Evolutionary conservation across 352 stramenopile genomes (phyloP).

Genomic region (Globisporangium parvum): DNA sequence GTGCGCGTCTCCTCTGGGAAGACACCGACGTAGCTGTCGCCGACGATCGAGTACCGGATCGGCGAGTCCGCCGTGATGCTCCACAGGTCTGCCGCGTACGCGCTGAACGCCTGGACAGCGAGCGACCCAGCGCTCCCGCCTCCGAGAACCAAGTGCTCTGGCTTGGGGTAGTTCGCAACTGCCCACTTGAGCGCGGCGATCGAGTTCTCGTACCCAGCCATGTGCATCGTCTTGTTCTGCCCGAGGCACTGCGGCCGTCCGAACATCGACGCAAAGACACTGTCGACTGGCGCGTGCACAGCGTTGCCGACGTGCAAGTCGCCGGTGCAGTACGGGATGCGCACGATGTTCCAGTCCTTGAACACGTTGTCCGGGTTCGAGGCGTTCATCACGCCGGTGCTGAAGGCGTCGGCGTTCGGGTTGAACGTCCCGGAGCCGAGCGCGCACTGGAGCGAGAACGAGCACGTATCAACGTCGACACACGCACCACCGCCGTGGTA

Average conservation of each 20-base stretch:
- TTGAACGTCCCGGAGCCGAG: conserved; percentile 33
- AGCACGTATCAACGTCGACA: conserved; percentile 46
- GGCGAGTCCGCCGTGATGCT: conserved; percentile 35
- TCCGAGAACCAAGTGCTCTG: conserved; percentile 40
- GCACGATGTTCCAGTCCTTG: conserved; percentile 67
- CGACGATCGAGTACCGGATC: conserved; percentile 30
- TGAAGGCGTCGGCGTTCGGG: conserved; percentile 28
- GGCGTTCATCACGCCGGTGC: conserved; percentile 38
- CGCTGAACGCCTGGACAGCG: conserved; percentile 35
- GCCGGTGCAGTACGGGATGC: conserved; percentile 52
- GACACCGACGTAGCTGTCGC: conserved; percentile 42
- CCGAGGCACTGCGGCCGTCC: conserved; percentile 19
- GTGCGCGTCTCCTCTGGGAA: conserved; percentile 19
- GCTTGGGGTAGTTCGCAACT: conserved; percentile 45
- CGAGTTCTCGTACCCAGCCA: conserved; percentile 64
- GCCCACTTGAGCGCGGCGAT: conserved; percentile 54
- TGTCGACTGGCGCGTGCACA: conserved; percentile 8
- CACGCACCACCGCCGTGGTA: conserved; percentile 60
- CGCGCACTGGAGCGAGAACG: conserved; percentile 49
- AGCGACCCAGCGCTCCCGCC: conserved; percentile 51
- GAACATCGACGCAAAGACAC: conserved; percentile 13
- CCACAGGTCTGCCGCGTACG: conserved; percentile 44
- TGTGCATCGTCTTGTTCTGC: conserved; percentile 38
- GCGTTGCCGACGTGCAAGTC: conserved; percentile 57
- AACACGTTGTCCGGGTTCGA: conserved; percentile 51